Conservation (phyloP, 2,329 filamentous ascomycete genomes). For the Paracorniculantispora psalliotae region DNA sequence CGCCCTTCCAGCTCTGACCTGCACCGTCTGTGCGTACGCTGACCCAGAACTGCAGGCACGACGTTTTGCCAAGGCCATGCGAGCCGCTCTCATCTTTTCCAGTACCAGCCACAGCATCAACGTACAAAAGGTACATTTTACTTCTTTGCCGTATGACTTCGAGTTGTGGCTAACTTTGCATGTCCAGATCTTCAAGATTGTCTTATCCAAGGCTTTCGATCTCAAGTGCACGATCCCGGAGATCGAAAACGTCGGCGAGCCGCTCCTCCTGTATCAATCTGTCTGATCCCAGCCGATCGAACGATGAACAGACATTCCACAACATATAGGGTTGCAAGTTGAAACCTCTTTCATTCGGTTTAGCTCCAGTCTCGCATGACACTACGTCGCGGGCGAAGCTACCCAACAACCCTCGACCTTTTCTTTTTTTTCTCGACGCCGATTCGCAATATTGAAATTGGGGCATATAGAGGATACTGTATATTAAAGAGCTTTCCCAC, state of each 20-base stretch:
- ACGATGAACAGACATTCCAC: neutral
- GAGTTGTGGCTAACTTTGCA: constrained; percentile 4
- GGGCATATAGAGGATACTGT: constrained; percentile 11
- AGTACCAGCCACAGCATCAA: constrained; percentile 99
- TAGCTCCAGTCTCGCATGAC: neutral
- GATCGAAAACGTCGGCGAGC: constrained; percentile 97
- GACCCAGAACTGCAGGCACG: constrained; percentile 59
- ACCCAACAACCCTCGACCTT: neutral
- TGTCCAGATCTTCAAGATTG: constrained; percentile 94
- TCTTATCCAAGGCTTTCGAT: constrained; percentile 96
- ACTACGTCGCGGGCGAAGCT: neutral
- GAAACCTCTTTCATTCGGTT: neutral
- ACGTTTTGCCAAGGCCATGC: constrained; percentile 97
- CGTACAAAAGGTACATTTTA: constrained; percentile 76
- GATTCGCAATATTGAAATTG: neutral
- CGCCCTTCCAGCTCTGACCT: neutral
- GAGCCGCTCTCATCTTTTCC: constrained; percentile 94
- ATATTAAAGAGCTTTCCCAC: constrained; percentile 8
- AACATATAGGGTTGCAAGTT: neutral
- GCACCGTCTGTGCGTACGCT: neutral
- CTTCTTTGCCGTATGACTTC: neutral
- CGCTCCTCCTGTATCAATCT: constrained; percentile 83
- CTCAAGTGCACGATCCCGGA: constrained; percentile 98
- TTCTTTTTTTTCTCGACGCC: neutral
- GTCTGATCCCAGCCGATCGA: constrained; percentile 21